Evolutionary conservation across 768 basidiomycete species (phyloP).

Genomic region (Tulasnella calospora): DNA sequence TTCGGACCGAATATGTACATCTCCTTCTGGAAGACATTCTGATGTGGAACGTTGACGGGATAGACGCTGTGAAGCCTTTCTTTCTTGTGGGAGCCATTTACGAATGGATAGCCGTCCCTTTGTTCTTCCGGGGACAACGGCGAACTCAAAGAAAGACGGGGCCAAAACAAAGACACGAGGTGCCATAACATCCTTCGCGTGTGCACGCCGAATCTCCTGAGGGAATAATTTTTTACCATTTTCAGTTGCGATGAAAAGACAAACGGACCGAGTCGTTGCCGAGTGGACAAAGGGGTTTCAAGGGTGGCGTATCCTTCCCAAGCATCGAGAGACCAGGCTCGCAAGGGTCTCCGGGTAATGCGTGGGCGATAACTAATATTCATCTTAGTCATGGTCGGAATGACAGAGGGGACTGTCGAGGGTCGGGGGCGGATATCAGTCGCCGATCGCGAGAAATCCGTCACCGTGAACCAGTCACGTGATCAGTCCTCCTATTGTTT

Average conservation of each 20-base stretch:
- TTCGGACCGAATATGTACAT: neutral
- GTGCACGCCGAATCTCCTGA: neutral
- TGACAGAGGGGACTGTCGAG: neutral
- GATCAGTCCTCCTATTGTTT: neutral
- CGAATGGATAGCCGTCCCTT: neutral
- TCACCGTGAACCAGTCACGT: neutral
- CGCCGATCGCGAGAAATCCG: neutral
- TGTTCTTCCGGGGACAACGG: neutral
- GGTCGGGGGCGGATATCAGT: neutral
- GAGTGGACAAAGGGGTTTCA: neutral
- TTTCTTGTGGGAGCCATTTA: neutral
- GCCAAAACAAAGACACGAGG: conserved; percentile 1
- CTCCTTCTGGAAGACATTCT: neutral
- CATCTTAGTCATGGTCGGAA: too few species aligned
- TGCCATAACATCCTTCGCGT: neutral
- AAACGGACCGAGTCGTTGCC: neutral
- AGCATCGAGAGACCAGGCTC: too few species aligned
- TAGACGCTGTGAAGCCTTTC: neutral
- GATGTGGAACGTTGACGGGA: neutral
- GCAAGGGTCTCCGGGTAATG: too few species aligned
- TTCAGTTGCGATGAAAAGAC: neutral
- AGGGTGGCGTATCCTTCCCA: neutral
- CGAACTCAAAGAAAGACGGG: neutral
- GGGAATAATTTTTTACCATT: neutral
- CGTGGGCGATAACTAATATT: too few species aligned